Conservation (phyloP, 345 rosid species). For the Geranium brycei region DNA sequence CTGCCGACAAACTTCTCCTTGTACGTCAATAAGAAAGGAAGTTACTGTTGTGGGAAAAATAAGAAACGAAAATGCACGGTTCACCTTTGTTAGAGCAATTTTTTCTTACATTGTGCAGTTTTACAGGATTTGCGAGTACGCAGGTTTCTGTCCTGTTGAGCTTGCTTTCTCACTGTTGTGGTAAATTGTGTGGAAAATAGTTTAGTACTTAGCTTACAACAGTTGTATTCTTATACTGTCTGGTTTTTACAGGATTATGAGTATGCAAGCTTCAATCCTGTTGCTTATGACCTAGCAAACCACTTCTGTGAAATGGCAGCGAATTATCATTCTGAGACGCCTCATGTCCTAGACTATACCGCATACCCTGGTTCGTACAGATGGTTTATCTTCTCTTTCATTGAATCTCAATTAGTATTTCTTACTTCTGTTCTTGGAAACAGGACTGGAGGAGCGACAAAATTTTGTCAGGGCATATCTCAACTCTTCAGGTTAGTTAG, state of each 20-base stretch:
- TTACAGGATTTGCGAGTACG: too few species aligned
- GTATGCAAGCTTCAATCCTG: slow-evolving; percentile 76
- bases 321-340: slow-evolving; percentile 77
- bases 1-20: too few species aligned
- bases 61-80: too few species aligned
- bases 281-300: slow-evolving; percentile 86
- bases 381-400: not conserved
- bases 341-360: slow-evolving; percentile 63
- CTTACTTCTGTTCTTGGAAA: slow-evolving; percentile 8
- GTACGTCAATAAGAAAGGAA: too few species aligned
- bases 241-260: slow-evolving; percentile 59
- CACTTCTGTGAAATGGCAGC: slow-evolving; percentile 96
- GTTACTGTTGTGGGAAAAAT: too few species aligned
- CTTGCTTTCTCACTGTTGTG: too few species aligned
- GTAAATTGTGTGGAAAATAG: too few species aligned
- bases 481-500: slow-evolving; percentile 46
- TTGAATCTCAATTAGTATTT: not conserved
- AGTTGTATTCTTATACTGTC: not conserved
- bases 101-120: too few species aligned
- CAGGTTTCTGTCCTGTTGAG: too few species aligned
- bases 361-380: slow-evolving; percentile 46
- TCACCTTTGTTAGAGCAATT: too few species aligned
- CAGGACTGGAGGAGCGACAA: slow-evolving; percentile 58
- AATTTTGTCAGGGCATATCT: slow-evolving; percentile 53
- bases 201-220: too few species aligned